Percentiles rank a stretch among this genome's conserved stretches.
Evolutionary conservation across 176 grass and related monocot genomes (phyloP).

Genomic region (Oryza australiensis): DNA sequence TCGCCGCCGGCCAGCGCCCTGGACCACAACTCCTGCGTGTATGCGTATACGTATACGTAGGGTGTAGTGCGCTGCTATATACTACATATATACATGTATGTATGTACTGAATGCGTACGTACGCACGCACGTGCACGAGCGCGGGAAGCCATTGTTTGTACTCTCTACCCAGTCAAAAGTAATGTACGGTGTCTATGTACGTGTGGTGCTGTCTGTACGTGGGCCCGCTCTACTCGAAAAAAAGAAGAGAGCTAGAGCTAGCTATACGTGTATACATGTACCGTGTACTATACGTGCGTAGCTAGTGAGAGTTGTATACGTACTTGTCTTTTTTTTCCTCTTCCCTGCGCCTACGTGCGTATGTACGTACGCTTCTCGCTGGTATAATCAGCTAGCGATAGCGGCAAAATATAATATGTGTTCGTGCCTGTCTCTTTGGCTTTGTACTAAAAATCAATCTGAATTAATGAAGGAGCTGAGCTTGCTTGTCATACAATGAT

Average conservation of each 20-base stretch:
- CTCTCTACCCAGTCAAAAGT: not conserved
- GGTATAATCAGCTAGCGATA: not conserved
- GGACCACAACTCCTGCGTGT: not conserved
- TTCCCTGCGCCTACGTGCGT: not conserved
- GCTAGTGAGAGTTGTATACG: not conserved
- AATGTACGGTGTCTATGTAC: constrained; percentile 4
- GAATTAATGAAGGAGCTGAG: constrained; percentile 9
- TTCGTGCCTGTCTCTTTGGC: constrained; percentile 18
- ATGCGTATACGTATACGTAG: not conserved
- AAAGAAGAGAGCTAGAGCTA: constrained; percentile 13
- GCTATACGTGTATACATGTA: not conserved
- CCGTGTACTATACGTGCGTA: not conserved
- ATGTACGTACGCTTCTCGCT: not conserved
- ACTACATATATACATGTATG: not conserved
- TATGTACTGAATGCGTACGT: not conserved
- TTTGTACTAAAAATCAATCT: not conserved
- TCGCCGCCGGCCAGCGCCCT: not conserved
- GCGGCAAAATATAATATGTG: not conserved
- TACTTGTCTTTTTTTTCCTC: not conserved
- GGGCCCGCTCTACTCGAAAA: constrained; percentile 28
- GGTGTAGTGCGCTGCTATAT: not conserved
- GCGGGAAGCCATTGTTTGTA: constrained; percentile 5
- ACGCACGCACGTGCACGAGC: not conserved
- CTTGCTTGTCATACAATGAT: constrained; percentile 5
- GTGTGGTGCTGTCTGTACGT: not conserved